Evolutionary conservation across 78 protist species (phyloP).

Genomic region (Dictyostelium firmibasis): DNA sequence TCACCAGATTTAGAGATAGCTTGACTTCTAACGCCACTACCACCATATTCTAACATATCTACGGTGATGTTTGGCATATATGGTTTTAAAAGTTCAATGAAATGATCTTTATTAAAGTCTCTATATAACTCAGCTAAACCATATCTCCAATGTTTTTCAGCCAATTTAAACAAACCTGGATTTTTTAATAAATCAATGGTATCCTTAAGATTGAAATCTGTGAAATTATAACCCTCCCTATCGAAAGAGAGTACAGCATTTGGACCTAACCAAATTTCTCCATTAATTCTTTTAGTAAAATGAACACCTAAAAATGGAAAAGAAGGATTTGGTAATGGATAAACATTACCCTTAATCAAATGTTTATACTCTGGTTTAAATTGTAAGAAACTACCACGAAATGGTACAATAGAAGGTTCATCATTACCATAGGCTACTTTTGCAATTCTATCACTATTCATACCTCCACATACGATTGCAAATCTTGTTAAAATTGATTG

Average conservation of each 20-base stretch:
- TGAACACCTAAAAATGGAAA: slow-evolving; percentile 84
- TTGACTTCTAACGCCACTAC: slow-evolving; percentile 69
- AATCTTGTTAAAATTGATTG: background rate
- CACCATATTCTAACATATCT: slow-evolving; percentile 44
- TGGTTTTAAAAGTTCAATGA: slow-evolving; percentile 2
- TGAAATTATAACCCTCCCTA: slow-evolving; percentile 72
- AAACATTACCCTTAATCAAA: slow-evolving; percentile 46
- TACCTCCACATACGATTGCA: slow-evolving; percentile 81
- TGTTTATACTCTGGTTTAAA: slow-evolving; percentile 25
- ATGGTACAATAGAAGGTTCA: slow-evolving; percentile 60
- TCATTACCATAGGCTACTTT: background rate
- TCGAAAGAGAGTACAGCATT: slow-evolving; percentile 80
- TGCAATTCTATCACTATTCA: slow-evolving; percentile 61
- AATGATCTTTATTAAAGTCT: background rate
- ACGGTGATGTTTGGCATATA: slow-evolving; percentile 23
- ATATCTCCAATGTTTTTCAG: slow-evolving; percentile 40
- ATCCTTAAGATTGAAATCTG: slow-evolving; percentile 29
- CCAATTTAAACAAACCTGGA: slow-evolving; percentile 11
- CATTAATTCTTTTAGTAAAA: slow-evolving; percentile 67
- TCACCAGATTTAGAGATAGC: slow-evolving; percentile 57
- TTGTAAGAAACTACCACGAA: slow-evolving; percentile 8
- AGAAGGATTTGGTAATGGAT: slow-evolving; percentile 76
- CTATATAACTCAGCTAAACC: slow-evolving; percentile 32
- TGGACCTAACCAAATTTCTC: slow-evolving; percentile 81
- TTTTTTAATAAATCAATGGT: background rate